A percentile compares a stretch with the other conserved stretches of the same genome.
phyloP scores from a whole-genome alignment of 1,284 basidiomycete genomes.

The Ustilago sp. region DNA sequence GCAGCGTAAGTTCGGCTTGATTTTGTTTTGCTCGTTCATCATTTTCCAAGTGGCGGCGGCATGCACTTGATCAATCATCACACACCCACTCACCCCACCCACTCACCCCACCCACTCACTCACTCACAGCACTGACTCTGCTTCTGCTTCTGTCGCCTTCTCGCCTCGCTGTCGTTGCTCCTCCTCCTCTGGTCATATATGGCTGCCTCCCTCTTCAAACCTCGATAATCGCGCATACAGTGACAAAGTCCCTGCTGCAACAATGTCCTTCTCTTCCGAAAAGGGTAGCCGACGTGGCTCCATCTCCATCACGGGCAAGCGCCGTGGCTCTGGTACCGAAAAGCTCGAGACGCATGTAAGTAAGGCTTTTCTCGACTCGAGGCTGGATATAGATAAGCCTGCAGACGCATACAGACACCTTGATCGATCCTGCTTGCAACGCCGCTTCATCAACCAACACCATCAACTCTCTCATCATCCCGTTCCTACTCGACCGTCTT shows the following conservation, averaged over 20 bases:
- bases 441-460: neutral
- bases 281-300: conserved; percentile 48
- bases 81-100: neutral
- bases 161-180: neutral
- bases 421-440: neutral
- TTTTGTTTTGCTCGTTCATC: conserved; percentile 1
- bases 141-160: neutral
- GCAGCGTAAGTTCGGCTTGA: neutral
- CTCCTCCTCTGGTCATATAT: neutral
- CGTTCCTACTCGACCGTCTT: neutral
- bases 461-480: neutral
- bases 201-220: neutral
- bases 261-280: conserved; percentile 50
- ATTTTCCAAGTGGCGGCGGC: conserved; percentile 1
- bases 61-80: conserved; percentile 3
- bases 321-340: conserved; percentile 62
- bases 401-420: neutral
- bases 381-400: neutral
- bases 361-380: neutral
- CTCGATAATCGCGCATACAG: neutral
- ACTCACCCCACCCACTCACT: conserved; percentile 3
- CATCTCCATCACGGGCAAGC: conserved; percentile 42
- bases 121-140: neutral
- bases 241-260: neutral
- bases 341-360: conserved; percentile 61